A percentile compares a stretch with the other conserved stretches of the same genome.
Evolutionary conservation across 257 asterid genomes (phyloP).

Genomic region (Primulina eburnea): DNA sequence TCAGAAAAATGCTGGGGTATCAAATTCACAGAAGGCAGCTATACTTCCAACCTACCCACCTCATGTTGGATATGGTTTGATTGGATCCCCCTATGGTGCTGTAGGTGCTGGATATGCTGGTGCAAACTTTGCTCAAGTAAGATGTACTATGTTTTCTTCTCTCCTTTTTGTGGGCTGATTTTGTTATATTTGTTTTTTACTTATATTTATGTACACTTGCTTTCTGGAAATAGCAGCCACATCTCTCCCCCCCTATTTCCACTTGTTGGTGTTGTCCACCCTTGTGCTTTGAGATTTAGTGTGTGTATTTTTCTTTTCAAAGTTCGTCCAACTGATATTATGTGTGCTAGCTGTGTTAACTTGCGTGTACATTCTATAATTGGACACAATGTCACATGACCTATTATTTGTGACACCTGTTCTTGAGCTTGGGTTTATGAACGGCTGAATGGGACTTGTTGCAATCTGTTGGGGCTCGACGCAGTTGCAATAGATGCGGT

Average conservation of each 20-base stretch:
- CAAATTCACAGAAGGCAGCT: conserved; percentile 55
- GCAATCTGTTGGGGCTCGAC: not conserved
- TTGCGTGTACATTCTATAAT: not conserved
- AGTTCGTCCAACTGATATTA: not conserved
- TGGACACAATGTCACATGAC: not conserved
- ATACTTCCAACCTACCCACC: conserved; percentile 73
- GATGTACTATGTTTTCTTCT: conserved; percentile 25
- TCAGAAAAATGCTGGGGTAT: conserved; percentile 59
- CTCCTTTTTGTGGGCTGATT: conserved; percentile 1
- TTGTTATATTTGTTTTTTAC: not conserved
- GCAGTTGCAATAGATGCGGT: not conserved
- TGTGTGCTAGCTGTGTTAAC: not conserved
- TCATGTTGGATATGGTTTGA: conserved; percentile 75
- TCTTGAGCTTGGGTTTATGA: not conserved
- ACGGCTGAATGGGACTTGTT: not conserved
- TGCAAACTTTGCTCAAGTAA: conserved; percentile 75
- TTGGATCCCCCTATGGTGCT: conserved; percentile 77
- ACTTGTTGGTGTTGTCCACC: conserved; percentile 1
- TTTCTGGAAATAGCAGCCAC: not conserved
- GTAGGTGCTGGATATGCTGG: conserved; percentile 56
- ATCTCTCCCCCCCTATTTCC: not conserved
- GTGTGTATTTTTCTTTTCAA: not conserved
- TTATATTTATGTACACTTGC: not conserved
- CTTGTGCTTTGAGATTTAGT: not conserved
- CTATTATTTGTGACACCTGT: not conserved